Percentiles rank a stretch among this genome's conserved stretches.
Evolutionary conservation across 306 rosid genomes (phyloP).

Genomic region (Dalbergia cultrata): DNA sequence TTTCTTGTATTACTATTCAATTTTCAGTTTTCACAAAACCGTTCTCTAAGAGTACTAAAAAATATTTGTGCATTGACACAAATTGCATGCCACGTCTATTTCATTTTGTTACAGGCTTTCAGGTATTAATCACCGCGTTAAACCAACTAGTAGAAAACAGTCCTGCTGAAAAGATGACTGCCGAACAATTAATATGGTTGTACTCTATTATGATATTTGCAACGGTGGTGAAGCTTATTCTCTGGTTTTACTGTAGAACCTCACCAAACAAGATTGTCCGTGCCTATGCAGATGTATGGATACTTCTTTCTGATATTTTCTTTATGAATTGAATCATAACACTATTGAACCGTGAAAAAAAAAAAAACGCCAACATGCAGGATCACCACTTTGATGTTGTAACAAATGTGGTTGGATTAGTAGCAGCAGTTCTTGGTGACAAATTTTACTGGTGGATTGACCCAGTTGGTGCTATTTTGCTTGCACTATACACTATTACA

Average conservation of each 20-base stretch:
- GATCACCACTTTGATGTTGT: conserved; percentile 98
- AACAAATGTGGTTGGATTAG: conserved; percentile 86
- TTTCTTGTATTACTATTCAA: not conserved
- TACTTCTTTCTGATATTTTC: conserved; percentile 25
- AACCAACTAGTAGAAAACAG: conserved; percentile 63
- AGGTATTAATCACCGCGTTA: conserved; percentile 78
- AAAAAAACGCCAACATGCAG: conserved; percentile 59
- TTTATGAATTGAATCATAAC: conserved; percentile 27
- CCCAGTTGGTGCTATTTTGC: conserved; percentile 86
- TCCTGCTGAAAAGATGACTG: conserved; percentile 64
- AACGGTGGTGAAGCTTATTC: conserved; percentile 75
- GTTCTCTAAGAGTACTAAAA: conserved; percentile 10
- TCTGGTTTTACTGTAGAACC: conserved; percentile 90
- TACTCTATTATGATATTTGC: conserved; percentile 83
- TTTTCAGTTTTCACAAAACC: not conserved
- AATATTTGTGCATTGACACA: not conserved
- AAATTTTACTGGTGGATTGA: conserved; percentile 92
- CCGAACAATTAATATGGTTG: conserved; percentile 73
- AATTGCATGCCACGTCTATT: conserved; percentile 12
- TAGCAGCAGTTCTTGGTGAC: conserved; percentile 91
- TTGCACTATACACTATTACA: conserved; percentile 85
- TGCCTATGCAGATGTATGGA: conserved; percentile 82
- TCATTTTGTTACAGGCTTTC: conserved; percentile 74
- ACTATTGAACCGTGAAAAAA: conserved; percentile 26
- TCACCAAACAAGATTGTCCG: conserved; percentile 86